Percentiles rank a stretch among this genome's conserved stretches.
Evolutionary conservation across 768 basidiomycete genomes (phyloP).

Genomic region (Lactifluus subvellereus): DNA sequence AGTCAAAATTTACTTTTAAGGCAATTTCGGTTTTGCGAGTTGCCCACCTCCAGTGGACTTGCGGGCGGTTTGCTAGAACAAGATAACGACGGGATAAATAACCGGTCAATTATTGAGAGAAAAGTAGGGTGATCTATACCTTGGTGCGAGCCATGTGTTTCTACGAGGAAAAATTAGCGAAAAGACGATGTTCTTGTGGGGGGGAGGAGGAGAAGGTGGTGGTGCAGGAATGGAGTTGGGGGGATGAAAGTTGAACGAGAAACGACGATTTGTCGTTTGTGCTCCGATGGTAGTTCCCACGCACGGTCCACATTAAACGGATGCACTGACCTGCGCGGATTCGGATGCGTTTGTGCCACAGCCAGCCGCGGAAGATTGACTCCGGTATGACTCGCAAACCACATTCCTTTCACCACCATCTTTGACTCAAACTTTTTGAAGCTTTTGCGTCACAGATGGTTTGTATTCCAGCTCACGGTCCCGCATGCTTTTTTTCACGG

Average conservation of each 20-base stretch:
- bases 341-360: constrained; percentile 25
- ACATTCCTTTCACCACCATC: not conserved
- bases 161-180: constrained; percentile 20
- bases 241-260: constrained; percentile 17
- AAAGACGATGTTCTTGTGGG: constrained; percentile 13
- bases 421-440: constrained; percentile 7
- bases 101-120: constrained; percentile 5
- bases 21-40: constrained; percentile 25
- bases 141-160: constrained; percentile 80
- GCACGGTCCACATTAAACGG: constrained; percentile 20
- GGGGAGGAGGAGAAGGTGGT: constrained; percentile 22
- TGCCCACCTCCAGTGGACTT: constrained; percentile 94
- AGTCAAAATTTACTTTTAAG: constrained; percentile 26
- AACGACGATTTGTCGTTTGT: constrained; percentile 26
- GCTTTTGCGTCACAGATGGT: not conserved
- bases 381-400: constrained; percentile 11
- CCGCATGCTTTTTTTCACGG: not conserved
- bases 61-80: constrained; percentile 87
- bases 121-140: constrained; percentile 36
- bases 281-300: constrained; percentile 26
- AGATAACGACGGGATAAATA: constrained; percentile 27
- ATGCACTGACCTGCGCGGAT: constrained; percentile 22
- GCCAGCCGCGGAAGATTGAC: constrained; percentile 24
- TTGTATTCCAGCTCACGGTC: not conserved
- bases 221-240: constrained; percentile 17